Percentiles rank a stretch among this genome's conserved stretches.
These are phyloP conservation scores for Boletus sp. DNA, from an alignment of 1,284 basidiomycete genomes.

Conservation along the genomic window DNA sequence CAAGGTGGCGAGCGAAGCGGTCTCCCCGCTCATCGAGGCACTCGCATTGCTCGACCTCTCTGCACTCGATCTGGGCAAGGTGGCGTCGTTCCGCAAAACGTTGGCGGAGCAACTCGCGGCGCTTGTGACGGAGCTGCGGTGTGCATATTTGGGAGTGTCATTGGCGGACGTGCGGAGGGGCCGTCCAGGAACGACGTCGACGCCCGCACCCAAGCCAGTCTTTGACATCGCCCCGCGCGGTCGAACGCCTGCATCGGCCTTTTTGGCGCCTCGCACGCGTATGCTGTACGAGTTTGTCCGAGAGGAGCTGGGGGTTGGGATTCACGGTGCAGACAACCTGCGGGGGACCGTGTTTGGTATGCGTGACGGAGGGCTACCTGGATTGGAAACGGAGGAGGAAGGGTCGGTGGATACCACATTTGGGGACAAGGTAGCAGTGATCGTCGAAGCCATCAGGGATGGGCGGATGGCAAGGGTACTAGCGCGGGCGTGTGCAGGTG, in stretches of 20 bases:
- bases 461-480: constrained; percentile 64
- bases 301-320: constrained; percentile 58
- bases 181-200: constrained; percentile 1
- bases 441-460: constrained; percentile 72
- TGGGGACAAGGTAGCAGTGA: constrained; percentile 63
- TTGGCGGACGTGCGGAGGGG: constrained; percentile 26
- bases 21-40: constrained; percentile 57
- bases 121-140: constrained; percentile 27
- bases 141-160: constrained; percentile 29
- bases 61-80: constrained; percentile 26
- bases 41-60: constrained; percentile 38
- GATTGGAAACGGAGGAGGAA: constrained; percentile 14
- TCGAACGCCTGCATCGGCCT: constrained; percentile 52
- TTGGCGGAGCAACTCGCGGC: constrained; percentile 24
- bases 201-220: background rate
- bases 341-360: constrained; percentile 29
- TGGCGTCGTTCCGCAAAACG: constrained; percentile 23
- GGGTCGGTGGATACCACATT: constrained; percentile 46
- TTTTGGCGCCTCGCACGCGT: constrained; percentile 57
- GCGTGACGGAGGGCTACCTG: constrained; percentile 8
- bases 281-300: constrained; percentile 71
- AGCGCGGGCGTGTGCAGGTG: constrained; percentile 44
- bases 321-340: constrained; percentile 73
- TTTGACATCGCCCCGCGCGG: constrained; percentile 28
- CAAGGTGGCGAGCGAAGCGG: constrained; percentile 59